Conservation (phyloP, 2,329 filamentous ascomycete species). For the Fusarium miscanthi region DNA sequence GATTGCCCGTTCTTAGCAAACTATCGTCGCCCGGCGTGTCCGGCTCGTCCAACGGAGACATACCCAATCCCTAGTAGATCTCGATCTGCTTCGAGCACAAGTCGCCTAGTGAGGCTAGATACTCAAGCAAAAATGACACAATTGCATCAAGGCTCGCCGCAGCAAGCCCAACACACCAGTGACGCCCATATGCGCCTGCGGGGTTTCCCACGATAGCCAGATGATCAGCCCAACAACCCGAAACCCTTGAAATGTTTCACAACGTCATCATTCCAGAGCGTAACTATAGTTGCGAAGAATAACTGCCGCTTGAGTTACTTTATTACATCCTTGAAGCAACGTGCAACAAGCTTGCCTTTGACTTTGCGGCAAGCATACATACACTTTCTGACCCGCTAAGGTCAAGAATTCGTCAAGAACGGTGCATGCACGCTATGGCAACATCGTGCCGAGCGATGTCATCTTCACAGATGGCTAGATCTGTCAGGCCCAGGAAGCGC, state of each 20-base stretch:
- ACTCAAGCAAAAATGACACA: conserved; percentile 24
- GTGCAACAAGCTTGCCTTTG: not conserved
- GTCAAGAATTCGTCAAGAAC: not conserved
- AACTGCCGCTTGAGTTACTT: conserved; percentile 11
- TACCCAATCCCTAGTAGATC: conserved; percentile 18
- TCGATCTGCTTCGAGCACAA: conserved; percentile 21
- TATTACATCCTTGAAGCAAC: conserved; percentile 3
- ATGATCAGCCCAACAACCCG: not conserved
- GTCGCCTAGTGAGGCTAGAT: conserved; percentile 23
- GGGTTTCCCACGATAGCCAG: not conserved
- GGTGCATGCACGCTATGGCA: not conserved
- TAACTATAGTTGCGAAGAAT: not conserved
- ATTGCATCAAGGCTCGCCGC: conserved; percentile 3
- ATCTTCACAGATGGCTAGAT: conserved; percentile 52
- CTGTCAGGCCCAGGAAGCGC: conserved; percentile 54
- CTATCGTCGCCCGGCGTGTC: conserved; percentile 16
- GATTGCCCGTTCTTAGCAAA: conserved; percentile 7
- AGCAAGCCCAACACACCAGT: not conserved
- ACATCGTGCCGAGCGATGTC: not conserved
- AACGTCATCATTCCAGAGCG: conserved; percentile 14
- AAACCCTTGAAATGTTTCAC: conserved; percentile 13
- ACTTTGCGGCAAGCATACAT: not conserved
- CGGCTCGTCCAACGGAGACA: conserved; percentile 1
- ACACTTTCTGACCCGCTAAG: not conserved
- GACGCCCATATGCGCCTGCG: not conserved